Evolutionary conservation across 2,329 filamentous ascomycete genomes (phyloP).

Genomic region (Colletotrichum gloeosporioides): DNA sequence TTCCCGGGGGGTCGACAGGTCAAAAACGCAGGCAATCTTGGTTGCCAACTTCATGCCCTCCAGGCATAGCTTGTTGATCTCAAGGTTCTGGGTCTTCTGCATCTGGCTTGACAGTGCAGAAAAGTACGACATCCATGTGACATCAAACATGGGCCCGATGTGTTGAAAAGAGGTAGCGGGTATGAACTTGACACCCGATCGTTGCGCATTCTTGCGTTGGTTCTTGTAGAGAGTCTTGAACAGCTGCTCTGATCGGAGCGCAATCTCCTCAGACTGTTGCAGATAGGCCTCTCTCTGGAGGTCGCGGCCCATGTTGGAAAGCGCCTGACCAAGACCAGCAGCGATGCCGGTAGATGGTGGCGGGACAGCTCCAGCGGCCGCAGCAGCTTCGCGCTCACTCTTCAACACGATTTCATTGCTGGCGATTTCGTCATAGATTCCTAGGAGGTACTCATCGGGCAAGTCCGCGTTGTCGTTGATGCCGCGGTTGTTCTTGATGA

Average conservation of each 20-base stretch:
- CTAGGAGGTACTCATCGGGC: constrained; percentile 87
- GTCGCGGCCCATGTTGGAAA: constrained; percentile 91
- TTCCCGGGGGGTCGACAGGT: constrained; percentile 89
- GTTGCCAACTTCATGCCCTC: constrained; percentile 96
- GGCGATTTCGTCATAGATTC: constrained; percentile 91
- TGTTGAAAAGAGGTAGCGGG: constrained; percentile 93
- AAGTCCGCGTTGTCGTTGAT: constrained; percentile 97
- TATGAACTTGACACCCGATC: constrained; percentile 77
- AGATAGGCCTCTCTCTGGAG: constrained; percentile 91
- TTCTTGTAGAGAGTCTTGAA: constrained; percentile 94
- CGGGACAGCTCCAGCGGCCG: constrained; percentile 71
- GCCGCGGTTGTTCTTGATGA: constrained; percentile 98
- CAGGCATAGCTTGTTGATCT: constrained; percentile 90
- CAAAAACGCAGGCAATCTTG: constrained; percentile 90
- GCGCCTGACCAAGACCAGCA: constrained; percentile 83
- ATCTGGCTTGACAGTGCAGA: constrained; percentile 92
- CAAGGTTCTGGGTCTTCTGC: constrained; percentile 90
- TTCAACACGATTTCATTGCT: constrained; percentile 93
- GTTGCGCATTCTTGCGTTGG: constrained; percentile 80
- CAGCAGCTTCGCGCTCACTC: constrained; percentile 89
- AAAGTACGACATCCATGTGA: constrained; percentile 99
- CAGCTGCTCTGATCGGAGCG: constrained; percentile 74
- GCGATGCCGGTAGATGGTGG: constrained; percentile 73
- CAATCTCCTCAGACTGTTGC: constrained; percentile 94
- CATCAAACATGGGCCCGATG: constrained; percentile 97